A percentile compares a stretch with the other conserved stretches of the same genome.
These are phyloP conservation scores for Diaporthe velutina DNA, from an alignment of 2,329 filamentous ascomycete genomes.

Conservation along the genomic window DNA sequence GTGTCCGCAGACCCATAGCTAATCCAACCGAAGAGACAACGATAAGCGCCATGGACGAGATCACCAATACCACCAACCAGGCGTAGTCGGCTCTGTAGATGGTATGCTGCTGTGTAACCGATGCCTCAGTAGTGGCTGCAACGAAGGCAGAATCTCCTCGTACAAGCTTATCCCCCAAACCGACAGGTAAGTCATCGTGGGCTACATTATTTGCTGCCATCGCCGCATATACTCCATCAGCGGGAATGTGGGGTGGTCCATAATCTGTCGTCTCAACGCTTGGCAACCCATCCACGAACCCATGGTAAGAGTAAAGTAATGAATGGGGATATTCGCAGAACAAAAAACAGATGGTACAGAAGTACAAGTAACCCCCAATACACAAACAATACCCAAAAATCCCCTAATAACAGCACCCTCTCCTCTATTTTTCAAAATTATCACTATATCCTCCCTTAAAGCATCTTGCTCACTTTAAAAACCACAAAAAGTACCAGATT, in stretches of 20 bases:
- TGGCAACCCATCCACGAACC: background rate
- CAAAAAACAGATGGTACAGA: no score
- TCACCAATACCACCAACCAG: background rate
- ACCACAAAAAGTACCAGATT: no score
- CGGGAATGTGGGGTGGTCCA: background rate
- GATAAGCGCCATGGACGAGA: background rate
- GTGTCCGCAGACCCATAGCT: background rate
- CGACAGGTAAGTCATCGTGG: background rate
- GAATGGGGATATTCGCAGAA: no score
- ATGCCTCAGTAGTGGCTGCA: background rate
- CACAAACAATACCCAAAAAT: no score
- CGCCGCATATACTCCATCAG: background rate
- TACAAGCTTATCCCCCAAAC: no score
- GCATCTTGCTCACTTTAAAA: no score
- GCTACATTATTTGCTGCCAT: background rate
- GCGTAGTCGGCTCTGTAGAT: background rate
- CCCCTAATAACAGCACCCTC: no score
- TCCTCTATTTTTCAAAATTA: no score
- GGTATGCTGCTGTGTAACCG: background rate
- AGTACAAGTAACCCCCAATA: no score
- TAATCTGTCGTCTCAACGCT: background rate
- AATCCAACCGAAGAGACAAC: background rate
- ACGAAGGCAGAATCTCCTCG: background rate
- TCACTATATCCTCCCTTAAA: no score
- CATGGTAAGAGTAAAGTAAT: background rate